Evolutionary conservation across 208 protist species (phyloP), one percentile per base, ranked within the genome.

Genomic region (Trypanosoma boissoni): DNA sequence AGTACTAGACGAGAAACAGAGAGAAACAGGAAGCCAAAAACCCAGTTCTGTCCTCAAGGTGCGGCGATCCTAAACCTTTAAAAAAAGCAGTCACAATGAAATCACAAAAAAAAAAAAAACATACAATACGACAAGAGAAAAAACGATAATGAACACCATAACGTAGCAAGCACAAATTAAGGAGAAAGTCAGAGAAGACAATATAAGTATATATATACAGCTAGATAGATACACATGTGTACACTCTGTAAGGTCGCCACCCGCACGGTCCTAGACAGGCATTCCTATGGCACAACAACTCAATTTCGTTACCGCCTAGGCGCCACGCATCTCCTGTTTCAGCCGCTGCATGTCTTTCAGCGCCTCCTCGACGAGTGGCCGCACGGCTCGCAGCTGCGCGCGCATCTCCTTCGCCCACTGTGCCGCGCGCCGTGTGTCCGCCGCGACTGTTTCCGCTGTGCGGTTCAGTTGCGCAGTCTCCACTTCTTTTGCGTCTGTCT

Each of bases 21-120:
- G 49, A 51, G 45, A 60, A 31, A 58, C 18, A 64, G 21, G 52
- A 56, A 58, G n/a, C 34, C 51, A 16, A 50, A 61, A 21, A 60
- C 24, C 42, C n/a, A n/a, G n/a, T n/a, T n/a, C n/a, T n/a, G n/a
- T n/a, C n/a, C n/a, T n/a, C n/a, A n/a, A n/a, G n/a, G n/a, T n/a
- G n/a, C n/a, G n/a, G n/a, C n/a, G n/a, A n/a, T n/a, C n/a, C n/a
- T n/a, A n/a, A n/a, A n/a, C n/a, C n/a, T n/a, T n/a, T n/a, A 37
- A 57, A 44, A 58, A 64, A 18, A 58, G 53, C 27, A 61, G 12
- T 12, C 46, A 21, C 44, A 32, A n/a, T 59, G 32, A 31, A 52
- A 57, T 56, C 32, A 56, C 23, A 12, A 32, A 43, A 32, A 46
- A 32, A 24, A 43, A 34, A 63, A 63, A 56, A 44, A 44, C 56